Evolutionary conservation across 768 basidiomycete genomes (phyloP), one percentile per base, ranked within the genome.

Genomic region (Termitomyces sp.): DNA sequence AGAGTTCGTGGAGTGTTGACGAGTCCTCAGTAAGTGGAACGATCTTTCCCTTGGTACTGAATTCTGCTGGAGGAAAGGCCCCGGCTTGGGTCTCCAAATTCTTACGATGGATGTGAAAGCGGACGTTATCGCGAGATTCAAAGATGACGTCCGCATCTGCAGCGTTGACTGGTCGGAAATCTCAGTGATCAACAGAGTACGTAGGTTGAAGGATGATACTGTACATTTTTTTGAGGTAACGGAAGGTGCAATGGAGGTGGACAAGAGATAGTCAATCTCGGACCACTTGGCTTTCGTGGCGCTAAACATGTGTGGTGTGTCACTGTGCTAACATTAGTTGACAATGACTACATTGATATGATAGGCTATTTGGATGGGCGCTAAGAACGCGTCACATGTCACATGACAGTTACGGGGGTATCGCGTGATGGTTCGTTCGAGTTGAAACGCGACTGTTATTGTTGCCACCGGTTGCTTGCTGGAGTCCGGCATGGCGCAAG

Each of bases 401-500:
- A 47, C 46, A 29, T 47, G 46, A 47, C 6, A 46, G 7, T 28
- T 16, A 5, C 6, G 6, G 5, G 0, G 13, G 15, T 8, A 28
- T 18, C 36, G 22, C 22, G 50, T 51, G 49, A 50, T 22, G 20
- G 8, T 33, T 33, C n/a, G 9, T 15, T 15, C 5, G 4, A 16
- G 20, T 12, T 50, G 31, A 34, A 50, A 34, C 49, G 49, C 47
- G 47, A 34, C n/a, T 24, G 22, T 16, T 7, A 4, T 12, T 18
- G 36, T 51, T 7, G 24, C 34, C 34, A 18, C 16, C 15, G 29
- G 48, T 49, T 33, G 48, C 48, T 31, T 2, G 49, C 12, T n/a
- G 4, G 33, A 16, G 34, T 18, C 5, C 36, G 51, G 10, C n/a
- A 62, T 62, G 60, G 51, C 59, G 0, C 53, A 55, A 41, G 34